Evolutionary conservation across 805 yeast genomes (phyloP), one percentile per base, ranked within the genome.

Genomic region (Metschnikowia shivogae): DNA sequence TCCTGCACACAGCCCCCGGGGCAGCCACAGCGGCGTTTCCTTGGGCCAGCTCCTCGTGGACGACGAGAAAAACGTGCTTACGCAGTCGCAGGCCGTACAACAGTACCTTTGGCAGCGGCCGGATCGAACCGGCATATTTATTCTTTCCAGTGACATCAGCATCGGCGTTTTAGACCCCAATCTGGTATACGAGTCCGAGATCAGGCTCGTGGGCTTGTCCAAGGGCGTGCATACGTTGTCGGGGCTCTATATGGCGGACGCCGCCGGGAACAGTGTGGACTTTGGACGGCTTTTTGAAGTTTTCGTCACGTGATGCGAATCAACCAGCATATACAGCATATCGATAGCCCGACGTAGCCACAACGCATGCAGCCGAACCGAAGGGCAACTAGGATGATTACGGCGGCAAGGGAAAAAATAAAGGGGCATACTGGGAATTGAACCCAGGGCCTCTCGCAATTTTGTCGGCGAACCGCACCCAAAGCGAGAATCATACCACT

Each of bases 221-320:
- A 71, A 73, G 51, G 95, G 95, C 0, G 72, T 82, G 6, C 81
- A 76, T 58, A 76, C 78, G 36, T 63, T 87, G 17, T 80, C 76
- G 44, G 89, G 86, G 2, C 73, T 84, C n/a, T 76, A 76, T 46
- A 68, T 87, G 11, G 73, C 81, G 38, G 95, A 86, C 56, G 66
- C 80, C 9, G 73, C 81, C 14, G 88, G 90, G 3, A 90, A 85
- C 45, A 76, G 80, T 1, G 72, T 81, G 50, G 89, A 81, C 49
- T 82, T 86, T 58, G 89, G 89, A 1, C 75, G 78, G 46, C 64
- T 86, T 43, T 68, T 86, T 31, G 89, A 85, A 54, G 85, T 86
- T 1, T 73, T 81, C 45, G 88, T 86, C 7, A 66, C 66, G 34
- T 64, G 53, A 44, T 12, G 11, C n/a, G 31, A 4, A 19, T 7